Evolutionary conservation across 208 protist genomes (phyloP).

Genomic region (Crithidia acanthocephali): DNA sequence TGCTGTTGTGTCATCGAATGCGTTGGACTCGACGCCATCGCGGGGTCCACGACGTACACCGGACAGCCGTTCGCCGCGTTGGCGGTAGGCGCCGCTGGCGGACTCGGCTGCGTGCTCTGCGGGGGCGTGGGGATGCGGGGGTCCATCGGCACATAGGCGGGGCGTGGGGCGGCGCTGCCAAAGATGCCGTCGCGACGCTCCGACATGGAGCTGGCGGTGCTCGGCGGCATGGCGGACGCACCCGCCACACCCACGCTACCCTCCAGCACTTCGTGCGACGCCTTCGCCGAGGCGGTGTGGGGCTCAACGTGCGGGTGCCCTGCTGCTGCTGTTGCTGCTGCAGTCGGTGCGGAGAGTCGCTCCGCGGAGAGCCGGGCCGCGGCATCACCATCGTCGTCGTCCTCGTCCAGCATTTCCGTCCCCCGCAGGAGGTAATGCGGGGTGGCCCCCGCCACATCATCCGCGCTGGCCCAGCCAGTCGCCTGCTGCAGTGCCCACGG

Average conservation of each 20-base stretch:
- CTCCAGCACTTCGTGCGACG: too few species aligned
- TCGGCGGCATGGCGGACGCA: too few species aligned
- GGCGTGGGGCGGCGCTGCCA: background rate
- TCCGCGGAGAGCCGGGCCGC: background rate
- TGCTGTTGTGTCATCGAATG: background rate
- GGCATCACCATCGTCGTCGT: slow-evolving; percentile 5
- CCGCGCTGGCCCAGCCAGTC: slow-evolving; percentile 1
- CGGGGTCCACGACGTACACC: too few species aligned
- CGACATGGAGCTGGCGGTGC: too few species aligned
- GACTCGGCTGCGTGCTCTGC: background rate
- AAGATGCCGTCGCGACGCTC: background rate
- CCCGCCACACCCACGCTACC: too few species aligned
- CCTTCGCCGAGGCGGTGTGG: too few species aligned
- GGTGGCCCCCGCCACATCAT: slow-evolving; percentile 5
- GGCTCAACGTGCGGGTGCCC: too few species aligned
- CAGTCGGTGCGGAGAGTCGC: too few species aligned
- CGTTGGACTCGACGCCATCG: background rate
- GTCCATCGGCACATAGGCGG: background rate
- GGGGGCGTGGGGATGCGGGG: slow-evolving; percentile 1
- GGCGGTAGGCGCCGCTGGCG: background rate
- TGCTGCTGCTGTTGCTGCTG: too few species aligned
- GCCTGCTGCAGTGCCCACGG: slow-evolving; percentile 23
- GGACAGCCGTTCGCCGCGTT: too few species aligned
- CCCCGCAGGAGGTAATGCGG: slow-evolving; percentile 23
- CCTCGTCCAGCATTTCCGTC: slow-evolving; percentile 18